phyloP scores from a whole-genome alignment of 306 rosid genomes.

The Prinsepia uniflora region DNA sequence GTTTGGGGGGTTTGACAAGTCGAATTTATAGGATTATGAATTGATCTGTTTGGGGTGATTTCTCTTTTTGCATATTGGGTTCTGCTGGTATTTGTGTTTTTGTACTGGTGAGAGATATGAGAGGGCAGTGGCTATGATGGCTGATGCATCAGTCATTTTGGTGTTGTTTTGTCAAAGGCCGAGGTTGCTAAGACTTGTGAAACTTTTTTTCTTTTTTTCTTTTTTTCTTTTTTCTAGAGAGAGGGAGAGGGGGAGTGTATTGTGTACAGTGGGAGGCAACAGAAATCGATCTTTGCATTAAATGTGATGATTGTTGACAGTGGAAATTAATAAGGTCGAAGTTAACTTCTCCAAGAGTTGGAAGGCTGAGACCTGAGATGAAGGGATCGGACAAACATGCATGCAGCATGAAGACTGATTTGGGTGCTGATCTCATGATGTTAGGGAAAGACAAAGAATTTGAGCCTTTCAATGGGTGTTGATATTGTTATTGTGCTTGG shows the following conservation, averaged over 20 bases:
- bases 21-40: no score
- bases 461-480: no score
- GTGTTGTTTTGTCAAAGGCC: slow-evolving; percentile 92
- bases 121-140: slow-evolving; percentile 52
- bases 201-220: background rate
- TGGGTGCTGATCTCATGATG: background rate
- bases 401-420: background rate
- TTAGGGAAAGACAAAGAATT: background rate
- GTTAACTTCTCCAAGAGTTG: slow-evolving; percentile 17
- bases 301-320: slow-evolving; percentile 5
- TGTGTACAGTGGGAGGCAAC: background rate
- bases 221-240: background rate
- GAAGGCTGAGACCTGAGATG: background rate
- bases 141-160: slow-evolving; percentile 71
- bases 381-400: slow-evolving; percentile 10
- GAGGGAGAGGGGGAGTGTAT: slow-evolving; percentile 1
- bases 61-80: background rate
- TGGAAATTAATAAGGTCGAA: slow-evolving; percentile 1
- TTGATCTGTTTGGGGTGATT: background rate
- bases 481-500: no score
- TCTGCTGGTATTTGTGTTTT: slow-evolving; percentile 18
- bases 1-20: no score
- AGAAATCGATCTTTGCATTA: background rate
- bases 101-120: slow-evolving; percentile 14
- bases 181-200: slow-evolving; percentile 63